Percentiles rank a stretch among this genome's conserved stretches.
Conservation (phyloP, 768 basidiomycete species). For the Mycena polygramma region DNA sequence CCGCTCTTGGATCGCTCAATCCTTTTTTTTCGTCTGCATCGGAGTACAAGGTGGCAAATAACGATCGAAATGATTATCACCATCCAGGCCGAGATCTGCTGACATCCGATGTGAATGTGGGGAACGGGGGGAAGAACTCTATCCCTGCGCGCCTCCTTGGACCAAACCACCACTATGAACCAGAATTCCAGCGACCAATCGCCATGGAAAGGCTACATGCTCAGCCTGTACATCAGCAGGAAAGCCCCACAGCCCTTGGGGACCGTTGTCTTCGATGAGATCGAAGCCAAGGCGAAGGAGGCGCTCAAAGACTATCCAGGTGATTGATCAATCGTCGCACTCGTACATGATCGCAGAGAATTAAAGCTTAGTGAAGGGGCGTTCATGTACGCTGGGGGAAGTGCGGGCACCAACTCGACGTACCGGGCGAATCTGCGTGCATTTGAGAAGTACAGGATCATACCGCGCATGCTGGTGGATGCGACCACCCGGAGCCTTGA, state of each 20-base stretch:
- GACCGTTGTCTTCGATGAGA: conserved; percentile 71
- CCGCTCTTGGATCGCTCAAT: no score
- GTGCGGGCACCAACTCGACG: conserved; percentile 79
- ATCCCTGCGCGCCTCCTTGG: no score
- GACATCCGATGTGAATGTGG: no score
- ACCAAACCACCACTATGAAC: no score
- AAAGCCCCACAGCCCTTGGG: conserved; percentile 63
- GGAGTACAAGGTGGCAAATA: no score
- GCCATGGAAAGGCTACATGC: conserved; percentile 59
- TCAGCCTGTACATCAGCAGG: conserved; percentile 54
- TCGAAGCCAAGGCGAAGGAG: conserved; percentile 77
- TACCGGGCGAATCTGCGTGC: conserved; percentile 74
- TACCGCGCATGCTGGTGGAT: conserved; percentile 84
- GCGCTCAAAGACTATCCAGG: conserved; percentile 69
- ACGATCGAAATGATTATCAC: no score
- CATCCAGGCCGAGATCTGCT: no score
- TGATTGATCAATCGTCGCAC: conserved; percentile 42
- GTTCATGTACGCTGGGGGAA: conserved; percentile 83
- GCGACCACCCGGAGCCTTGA: conserved; percentile 70
- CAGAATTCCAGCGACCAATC: background rate
- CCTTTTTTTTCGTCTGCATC: no score
- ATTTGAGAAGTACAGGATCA: conserved; percentile 76
- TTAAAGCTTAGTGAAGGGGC: conserved; percentile 54
- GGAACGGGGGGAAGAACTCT: no score
- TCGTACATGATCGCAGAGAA: background rate